phyloP scores from a whole-genome alignment of 805 yeast genomes.

The Kazachstania viticola region DNA sequence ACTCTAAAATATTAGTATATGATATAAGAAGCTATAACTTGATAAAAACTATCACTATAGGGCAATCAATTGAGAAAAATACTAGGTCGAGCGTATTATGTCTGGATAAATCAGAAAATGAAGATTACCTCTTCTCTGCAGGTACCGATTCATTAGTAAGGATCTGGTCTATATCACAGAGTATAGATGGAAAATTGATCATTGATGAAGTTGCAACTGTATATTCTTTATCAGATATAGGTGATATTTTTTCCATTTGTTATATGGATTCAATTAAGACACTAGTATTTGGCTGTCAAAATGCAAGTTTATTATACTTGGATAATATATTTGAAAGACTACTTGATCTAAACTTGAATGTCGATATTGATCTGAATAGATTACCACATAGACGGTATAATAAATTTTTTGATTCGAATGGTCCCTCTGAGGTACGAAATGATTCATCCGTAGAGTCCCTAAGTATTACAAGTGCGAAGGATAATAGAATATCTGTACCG shows the following conservation, averaged over 20 bases:
- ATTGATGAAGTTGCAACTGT: conserved; percentile 52
- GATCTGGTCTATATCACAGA: conserved; percentile 56
- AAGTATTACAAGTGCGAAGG: not conserved
- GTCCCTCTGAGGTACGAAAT: conserved; percentile 55
- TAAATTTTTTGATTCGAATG: conserved; percentile 80
- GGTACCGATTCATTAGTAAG: conserved; percentile 85
- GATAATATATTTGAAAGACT: conserved; percentile 24
- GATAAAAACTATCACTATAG: conserved; percentile 34
- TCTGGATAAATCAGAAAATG: conserved; percentile 42
- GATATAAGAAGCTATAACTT: conserved; percentile 54
- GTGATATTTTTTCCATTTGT: conserved; percentile 79
- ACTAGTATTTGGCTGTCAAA: conserved; percentile 81
- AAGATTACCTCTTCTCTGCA: conserved; percentile 61
- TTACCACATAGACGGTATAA: conserved; percentile 63
- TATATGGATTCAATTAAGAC: conserved; percentile 52
- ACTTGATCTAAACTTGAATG: conserved; percentile 5
- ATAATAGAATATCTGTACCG: conserved; percentile 1
- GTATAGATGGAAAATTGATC: conserved; percentile 5
- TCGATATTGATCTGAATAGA: conserved; percentile 23
- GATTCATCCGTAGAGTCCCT: conserved; percentile 2
- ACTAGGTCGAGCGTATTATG: conserved; percentile 46
- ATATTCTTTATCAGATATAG: conserved; percentile 78
- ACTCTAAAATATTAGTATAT: conserved; percentile 61
- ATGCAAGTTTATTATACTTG: conserved; percentile 77
- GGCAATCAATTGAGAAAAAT: conserved; percentile 29